Base-by-base conservation (phyloP, 306 rosid genomes). In the Dryas alaskensis region DNA sequence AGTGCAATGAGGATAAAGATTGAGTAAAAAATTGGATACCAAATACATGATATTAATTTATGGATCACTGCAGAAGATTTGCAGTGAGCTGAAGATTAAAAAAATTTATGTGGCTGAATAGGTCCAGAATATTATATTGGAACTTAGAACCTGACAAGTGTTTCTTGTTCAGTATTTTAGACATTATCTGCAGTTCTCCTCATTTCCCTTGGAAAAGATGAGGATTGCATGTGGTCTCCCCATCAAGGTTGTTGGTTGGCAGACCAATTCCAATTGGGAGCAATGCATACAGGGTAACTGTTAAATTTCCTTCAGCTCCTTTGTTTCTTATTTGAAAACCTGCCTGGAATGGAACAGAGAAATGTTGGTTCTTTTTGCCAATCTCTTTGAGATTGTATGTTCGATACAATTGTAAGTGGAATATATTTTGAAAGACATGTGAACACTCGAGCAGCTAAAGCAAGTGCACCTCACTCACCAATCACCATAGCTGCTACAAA, bases 1-100 rank as follows among this genome's bases (percentile, higher is more conserved):
- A 65, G 68, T 72, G 69, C 54, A 72, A 9, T 39, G 59, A 66
- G 69, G 5, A 65, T 17, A 3, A 48, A 46, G 50, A 57, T 8
- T 44, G 66, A 25, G 10, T 25, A 40, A 7, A 5, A 55, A n/a
- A 17, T 22, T 0, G 76, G 67, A 9, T 10, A 3, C 40, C 60
- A 40, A 65, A 31, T 31, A 31, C 37, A 31, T 45, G 79, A 25
- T 25, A 31, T 16, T 75, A 1, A 31, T n/a, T 65, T 54, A 37
- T 65, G 59, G 65, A 39, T 55, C 60, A n/a, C 40, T 37, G 16
- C 22, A 73, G 61, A 52, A 16, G 49, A 48, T 51, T 2, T 42
- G 47, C 47, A 11, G 43, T 51, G 60, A 43, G 74, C 74, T 54
- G 75, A 46, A 3, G 44, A 70, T 47, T 8, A 6, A 25, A 58